These are phyloP conservation scores for Quercus engelmannii DNA, from an alignment of 306 rosid species.

Conservation along the genomic window DNA sequence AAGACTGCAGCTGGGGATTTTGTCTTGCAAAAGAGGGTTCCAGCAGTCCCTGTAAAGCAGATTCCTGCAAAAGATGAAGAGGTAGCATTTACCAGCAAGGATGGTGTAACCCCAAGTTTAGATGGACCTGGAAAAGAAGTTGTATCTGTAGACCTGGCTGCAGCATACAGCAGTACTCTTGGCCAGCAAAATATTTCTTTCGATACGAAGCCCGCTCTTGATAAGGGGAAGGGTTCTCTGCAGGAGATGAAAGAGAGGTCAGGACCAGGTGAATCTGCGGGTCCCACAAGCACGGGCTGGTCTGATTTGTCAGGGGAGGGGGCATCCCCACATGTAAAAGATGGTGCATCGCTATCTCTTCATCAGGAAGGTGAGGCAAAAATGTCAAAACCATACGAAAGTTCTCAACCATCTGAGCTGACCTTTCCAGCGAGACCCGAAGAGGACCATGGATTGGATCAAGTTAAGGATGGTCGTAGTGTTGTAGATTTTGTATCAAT, in stretches of 20 bases:
- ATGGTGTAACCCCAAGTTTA: conserved; percentile 28
- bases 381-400: conserved; percentile 25
- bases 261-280: conserved; percentile 18
- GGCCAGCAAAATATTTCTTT: conserved; percentile 17
- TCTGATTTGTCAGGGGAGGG: conserved; percentile 34
- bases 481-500: conserved; percentile 18
- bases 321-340: conserved; percentile 21
- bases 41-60: conserved; percentile 27
- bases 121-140: conserved; percentile 37
- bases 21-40: conserved; percentile 59
- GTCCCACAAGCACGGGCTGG: conserved; percentile 23
- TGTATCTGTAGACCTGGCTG: conserved; percentile 21
- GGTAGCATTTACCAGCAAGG: conserved; percentile 26
- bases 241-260: conserved; percentile 22
- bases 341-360: conserved; percentile 31
- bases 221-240: conserved; percentile 34
- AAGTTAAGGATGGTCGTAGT: conserved; percentile 18
- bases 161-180: conserved; percentile 31
- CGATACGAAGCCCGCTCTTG: conserved; percentile 43
- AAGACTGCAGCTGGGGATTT: conserved; percentile 44
- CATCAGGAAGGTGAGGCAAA: conserved; percentile 38
- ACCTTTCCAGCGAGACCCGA: conserved; percentile 25
- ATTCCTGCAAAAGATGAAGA: conserved; percentile 34
- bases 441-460: conserved; percentile 11
- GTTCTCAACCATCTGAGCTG: conserved; percentile 29